Evolutionary conservation across 495 filamentous ascomycete genomes (phyloP).

Genomic region (Neurospora sp.): DNA sequence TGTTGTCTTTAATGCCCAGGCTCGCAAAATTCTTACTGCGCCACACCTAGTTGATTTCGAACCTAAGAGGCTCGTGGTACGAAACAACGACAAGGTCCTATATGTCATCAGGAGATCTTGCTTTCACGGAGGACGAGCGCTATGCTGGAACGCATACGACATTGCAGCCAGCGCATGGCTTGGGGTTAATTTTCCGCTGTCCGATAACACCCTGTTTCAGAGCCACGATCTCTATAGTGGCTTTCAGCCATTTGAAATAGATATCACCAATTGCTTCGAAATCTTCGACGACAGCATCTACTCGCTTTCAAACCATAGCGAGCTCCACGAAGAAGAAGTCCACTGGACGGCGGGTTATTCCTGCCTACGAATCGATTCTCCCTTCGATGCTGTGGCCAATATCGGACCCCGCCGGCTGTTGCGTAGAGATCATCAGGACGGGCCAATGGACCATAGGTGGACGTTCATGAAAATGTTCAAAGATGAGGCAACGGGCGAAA

Average conservation of each 20-base stretch:
- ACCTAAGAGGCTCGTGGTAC: conserved; percentile 51
- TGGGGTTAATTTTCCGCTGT: too few species aligned
- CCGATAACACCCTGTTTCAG: too few species aligned
- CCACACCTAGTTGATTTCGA: conserved; percentile 30
- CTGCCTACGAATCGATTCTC: conserved; percentile 43
- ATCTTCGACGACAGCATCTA: conserved; percentile 62
- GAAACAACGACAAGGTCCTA: conserved; percentile 53
- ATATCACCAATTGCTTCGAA: conserved; percentile 61
- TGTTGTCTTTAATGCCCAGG: conserved; percentile 46
- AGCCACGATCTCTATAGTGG: too few species aligned
- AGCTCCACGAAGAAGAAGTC: conserved; percentile 52
- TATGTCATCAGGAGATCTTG: conserved; percentile 19
- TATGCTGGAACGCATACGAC: conserved; percentile 30
- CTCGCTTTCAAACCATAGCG: conserved; percentile 55
- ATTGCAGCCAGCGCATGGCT: conserved; percentile 24
- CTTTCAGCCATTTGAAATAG: conserved; percentile 53
- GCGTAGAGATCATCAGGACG: conserved; percentile 60
- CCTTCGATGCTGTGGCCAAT: conserved; percentile 19
- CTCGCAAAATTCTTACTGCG: conserved; percentile 28
- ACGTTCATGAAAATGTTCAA: conserved; percentile 52
- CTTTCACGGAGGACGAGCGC: not conserved
- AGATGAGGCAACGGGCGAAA: conserved; percentile 49
- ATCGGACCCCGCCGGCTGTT: conserved; percentile 39
- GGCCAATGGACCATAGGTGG: conserved; percentile 71
- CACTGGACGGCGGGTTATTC: conserved; percentile 66